Base-by-base conservation (phyloP, 75 land plant species). In the Sequoia sempervirens region DNA sequence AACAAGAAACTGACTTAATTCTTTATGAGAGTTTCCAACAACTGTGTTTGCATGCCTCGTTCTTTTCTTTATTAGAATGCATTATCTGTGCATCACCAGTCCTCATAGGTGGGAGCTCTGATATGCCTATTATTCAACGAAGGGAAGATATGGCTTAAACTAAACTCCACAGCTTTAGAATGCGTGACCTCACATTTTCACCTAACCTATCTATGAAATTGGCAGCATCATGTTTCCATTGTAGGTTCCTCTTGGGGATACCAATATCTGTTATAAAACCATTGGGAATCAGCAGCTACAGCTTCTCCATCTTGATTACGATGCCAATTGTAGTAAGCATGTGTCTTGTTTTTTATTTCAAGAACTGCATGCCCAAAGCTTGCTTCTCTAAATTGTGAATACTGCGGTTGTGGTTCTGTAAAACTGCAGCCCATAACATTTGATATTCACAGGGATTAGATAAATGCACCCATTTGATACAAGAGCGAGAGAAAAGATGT, bases 281-380 rank as follows among this genome's bases (percentile, higher is more conserved):
- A 92, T 45, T 79, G 70, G 38, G 92, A 88, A 85, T 94, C 96
- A 50, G 91, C 90, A 85, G 61, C 89, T 30, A 87, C 92, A 26
- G 89, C 86, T 76, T 83, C 84, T 10, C 90, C 91, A 82, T 95
- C 97, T 46, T 92, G 89, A 56, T 95, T 95, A 1, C 97, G 82
- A 81, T 95, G 93, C 97, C 96, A 94, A 8, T 80, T 74, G 73
- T 89, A 96, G 78, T 88, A 82, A 20, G 98, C 98, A 84, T 91
- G 94, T 0, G 96, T 96, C 26, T 87, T 64, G 87, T 96, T 96
- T 86, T 90, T 91, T 80, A 96, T 91, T 18, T 96, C 96, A 3
- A 96, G 83, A 5, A 88, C 86, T 0, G 91, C 94, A 86, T 96
- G 96, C 3, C 94, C 94, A 84, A 94, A 94, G 84, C 97, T 95